Evolutionary conservation across 495 filamentous ascomycete genomes (phyloP).

Genomic region (Antarctomyces pellizariae): DNA sequence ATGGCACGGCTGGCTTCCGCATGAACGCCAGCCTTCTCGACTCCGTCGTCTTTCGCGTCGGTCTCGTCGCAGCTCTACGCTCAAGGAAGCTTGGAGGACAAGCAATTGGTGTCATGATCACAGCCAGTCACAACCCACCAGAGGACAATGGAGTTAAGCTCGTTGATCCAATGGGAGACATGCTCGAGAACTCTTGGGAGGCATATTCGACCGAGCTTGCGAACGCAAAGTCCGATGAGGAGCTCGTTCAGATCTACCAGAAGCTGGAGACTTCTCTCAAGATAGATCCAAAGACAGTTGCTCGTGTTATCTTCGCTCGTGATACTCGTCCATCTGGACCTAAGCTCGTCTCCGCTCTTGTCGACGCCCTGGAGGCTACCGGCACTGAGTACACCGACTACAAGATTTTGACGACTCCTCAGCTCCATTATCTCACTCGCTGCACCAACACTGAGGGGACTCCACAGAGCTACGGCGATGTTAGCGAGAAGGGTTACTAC

Average conservation of each 20-base stretch:
- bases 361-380: conserved; percentile 51
- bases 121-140: conserved; percentile 91
- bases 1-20: conserved; percentile 76
- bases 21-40: conserved; percentile 48
- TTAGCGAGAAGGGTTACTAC: conserved; percentile 82
- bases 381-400: conserved; percentile 53
- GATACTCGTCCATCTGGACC: conserved; percentile 87
- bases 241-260: conserved; percentile 50
- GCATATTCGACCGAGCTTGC: conserved; percentile 63
- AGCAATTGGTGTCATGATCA: conserved; percentile 96
- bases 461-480: conserved; percentile 60
- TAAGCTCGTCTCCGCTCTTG: conserved; percentile 51
- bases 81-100: conserved; percentile 72
- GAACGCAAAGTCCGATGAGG: conserved; percentile 52
- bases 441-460: conserved; percentile 80
- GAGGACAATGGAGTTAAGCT: conserved; percentile 97
- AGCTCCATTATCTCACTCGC: conserved; percentile 87
- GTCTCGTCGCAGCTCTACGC: conserved; percentile 70
- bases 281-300: conserved; percentile 43
- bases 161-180: conserved; percentile 93
- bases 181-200: conserved; percentile 93
- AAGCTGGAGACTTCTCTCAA: conserved; percentile 46
- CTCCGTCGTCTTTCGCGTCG: conserved; percentile 76
- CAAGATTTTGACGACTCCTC: conserved; percentile 79
- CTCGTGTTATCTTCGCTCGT: conserved; percentile 69